Evolutionary conservation across 2,329 filamentous ascomycete genomes (phyloP).

Genomic region (Colletotrichum sp.): DNA sequence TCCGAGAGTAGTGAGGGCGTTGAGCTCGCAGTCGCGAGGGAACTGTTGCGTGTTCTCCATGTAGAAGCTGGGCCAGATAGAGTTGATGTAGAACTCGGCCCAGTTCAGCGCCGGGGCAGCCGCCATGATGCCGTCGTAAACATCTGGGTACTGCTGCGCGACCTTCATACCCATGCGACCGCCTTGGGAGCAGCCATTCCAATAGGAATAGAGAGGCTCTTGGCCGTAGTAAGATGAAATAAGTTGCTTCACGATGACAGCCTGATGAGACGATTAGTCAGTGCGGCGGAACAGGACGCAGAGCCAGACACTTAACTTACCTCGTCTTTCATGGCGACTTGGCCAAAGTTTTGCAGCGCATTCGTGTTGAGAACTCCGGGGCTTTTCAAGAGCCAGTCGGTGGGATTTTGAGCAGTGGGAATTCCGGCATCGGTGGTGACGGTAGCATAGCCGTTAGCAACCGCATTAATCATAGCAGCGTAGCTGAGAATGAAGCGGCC

Average conservation of each 20-base stretch:
- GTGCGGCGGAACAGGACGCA: neutral
- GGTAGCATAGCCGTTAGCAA: neutral
- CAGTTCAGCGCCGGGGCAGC: constrained; percentile 18
- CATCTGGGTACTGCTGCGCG: constrained; percentile 50
- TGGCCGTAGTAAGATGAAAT: neutral
- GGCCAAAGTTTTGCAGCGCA: neutral
- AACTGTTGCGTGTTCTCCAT: neutral
- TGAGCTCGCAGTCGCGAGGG: constrained; percentile 27
- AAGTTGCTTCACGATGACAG: neutral
- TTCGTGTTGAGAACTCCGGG: neutral
- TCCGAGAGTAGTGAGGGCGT: constrained; percentile 26
- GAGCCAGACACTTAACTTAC: neutral
- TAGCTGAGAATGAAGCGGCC: neutral
- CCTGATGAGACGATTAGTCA: neutral
- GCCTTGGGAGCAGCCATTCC: constrained; percentile 56
- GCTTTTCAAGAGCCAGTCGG: neutral
- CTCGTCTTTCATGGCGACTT: neutral
- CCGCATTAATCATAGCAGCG: neutral
- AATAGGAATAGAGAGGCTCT: constrained; percentile 38
- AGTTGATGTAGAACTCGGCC: neutral
- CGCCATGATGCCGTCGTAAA: constrained; percentile 49
- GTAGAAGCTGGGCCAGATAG: neutral
- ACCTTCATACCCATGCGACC: constrained; percentile 54
- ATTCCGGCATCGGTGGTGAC: neutral
- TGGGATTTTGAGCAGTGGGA: neutral